Evolutionary conservation across 306 rosid species (phyloP).

Genomic region (Cucurbita maxima): DNA sequence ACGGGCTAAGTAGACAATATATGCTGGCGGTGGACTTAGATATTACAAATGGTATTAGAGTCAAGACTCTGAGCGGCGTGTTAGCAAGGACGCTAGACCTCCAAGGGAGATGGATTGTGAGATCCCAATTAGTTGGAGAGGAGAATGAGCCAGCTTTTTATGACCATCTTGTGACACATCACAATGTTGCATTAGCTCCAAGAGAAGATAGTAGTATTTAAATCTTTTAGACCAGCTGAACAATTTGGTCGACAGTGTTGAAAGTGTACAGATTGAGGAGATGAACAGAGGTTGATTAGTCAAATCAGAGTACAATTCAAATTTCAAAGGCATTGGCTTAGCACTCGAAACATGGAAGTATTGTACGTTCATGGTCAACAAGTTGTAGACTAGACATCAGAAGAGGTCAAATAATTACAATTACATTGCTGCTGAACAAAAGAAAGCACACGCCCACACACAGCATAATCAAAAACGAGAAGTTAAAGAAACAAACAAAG

Average conservation of each 20-base stretch:
- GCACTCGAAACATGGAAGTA: not conserved
- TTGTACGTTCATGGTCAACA: not conserved
- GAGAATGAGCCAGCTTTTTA: too few relatives aligned
- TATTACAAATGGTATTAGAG: too few relatives aligned
- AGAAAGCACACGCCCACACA: conserved; percentile 8
- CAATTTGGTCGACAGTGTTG: not conserved
- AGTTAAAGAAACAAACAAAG: conserved; percentile 3
- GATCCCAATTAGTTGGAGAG: too few relatives aligned
- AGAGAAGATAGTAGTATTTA: not conserved
- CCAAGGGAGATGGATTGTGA: too few relatives aligned
- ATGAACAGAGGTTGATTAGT: not conserved
- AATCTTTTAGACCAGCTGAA: too few relatives aligned
- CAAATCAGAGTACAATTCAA: not conserved
- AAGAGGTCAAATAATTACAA: conserved; percentile 27
- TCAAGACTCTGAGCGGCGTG: too few relatives aligned
- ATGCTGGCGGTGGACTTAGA: too few relatives aligned
- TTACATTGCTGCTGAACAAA: not conserved
- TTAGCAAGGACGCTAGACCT: too few relatives aligned
- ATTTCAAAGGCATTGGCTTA: not conserved
- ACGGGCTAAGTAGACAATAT: too few relatives aligned
- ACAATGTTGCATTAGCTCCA: too few relatives aligned
- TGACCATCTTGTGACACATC: too few relatives aligned
- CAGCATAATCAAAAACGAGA: not conserved
- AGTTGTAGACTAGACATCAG: conserved; percentile 1
- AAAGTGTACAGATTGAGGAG: not conserved